Base-by-base conservation (phyloP, 257 asterid species). In the Echium plantagineum region DNA sequence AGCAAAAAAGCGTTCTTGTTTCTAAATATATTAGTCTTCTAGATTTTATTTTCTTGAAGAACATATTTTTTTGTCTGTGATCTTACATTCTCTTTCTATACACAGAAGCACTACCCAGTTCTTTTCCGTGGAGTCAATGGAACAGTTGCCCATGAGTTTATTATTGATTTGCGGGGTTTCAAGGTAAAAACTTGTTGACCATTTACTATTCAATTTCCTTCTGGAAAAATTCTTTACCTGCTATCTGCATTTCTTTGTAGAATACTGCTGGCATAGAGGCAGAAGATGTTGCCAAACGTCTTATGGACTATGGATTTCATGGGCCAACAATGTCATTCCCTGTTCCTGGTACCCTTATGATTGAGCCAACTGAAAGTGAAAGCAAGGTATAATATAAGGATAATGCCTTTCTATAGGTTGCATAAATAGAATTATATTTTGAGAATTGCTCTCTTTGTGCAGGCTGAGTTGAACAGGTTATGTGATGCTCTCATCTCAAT, bases 251-350 rank as follows among this genome's bases (percentile, higher is more conserved):
- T 49, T 28, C 58, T 18, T 54, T 60, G 51, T 56, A 90, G 97
- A 76, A 66, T 65, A 85, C 97, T 68, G 97, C 96, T 78, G 97
- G 97, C 65, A 80, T 90, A 55, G 97, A 90, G 82, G 86, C 97
- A 6, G 97, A 90, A 77, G 97, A 90, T 71, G 94, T 90, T 64
- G 97, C 97, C 42, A 90, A 90, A 66, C 97, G 97, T 76, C 96
- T 90, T 32, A 90, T 90, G 81, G 98, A 90, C 73, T 90, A 90
- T 47, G 98, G 98, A 76, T 90, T 90, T 57, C 98, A 90, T 69
- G 98, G 79, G 57, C 98, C 98, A 35, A 90, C 98, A 57, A 90
- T 90, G 98, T 90, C 98, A 15, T 90, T 96, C 94, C 98, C 98
- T 0, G 98, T 90, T 55, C 95, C 98, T 1, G 98, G 98, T 62